Percentiles rank a stretch among this genome's conserved stretches.
phyloP scores from a whole-genome alignment of 352 stramenopile genomes.

The Phytophthora sansomeana region DNA sequence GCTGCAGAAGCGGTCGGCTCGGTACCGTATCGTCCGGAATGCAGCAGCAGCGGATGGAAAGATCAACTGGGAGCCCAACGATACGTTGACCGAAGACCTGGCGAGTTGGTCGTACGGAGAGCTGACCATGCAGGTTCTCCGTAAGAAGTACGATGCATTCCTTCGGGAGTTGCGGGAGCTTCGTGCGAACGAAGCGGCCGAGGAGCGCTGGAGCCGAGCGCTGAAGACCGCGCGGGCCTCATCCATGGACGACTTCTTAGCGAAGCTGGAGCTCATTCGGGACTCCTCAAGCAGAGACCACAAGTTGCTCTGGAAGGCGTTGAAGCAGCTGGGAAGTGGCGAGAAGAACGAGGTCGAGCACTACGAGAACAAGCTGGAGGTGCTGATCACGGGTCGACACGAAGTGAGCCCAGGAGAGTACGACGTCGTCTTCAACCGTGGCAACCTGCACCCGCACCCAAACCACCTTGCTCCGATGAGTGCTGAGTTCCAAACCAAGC shows the following conservation, averaged over 20 bases:
- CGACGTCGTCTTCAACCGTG: slow-evolving; percentile 67
- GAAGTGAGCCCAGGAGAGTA: slow-evolving; percentile 21
- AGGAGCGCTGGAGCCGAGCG: slow-evolving; percentile 50
- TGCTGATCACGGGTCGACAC: slow-evolving; percentile 57
- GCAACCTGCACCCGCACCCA: slow-evolving; percentile 66
- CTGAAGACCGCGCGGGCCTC: slow-evolving; percentile 39
- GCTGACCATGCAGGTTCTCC: slow-evolving; percentile 54
- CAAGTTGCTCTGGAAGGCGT: slow-evolving; percentile 60
- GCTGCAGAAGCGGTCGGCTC: slow-evolving; percentile 63
- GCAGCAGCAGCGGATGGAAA: slow-evolving; percentile 7
- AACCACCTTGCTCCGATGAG: slow-evolving; percentile 52
- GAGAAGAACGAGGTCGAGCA: slow-evolving; percentile 35
- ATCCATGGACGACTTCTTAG: slow-evolving; percentile 45
- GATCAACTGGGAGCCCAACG: slow-evolving; percentile 48
- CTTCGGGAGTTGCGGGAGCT: slow-evolving; percentile 49
- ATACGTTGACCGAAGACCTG: slow-evolving; percentile 35
- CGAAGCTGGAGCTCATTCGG: slow-evolving; percentile 25
- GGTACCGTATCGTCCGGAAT: slow-evolving; percentile 48
- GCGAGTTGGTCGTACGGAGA: slow-evolving; percentile 27
- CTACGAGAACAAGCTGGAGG: slow-evolving; percentile 61
- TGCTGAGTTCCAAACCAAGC: slow-evolving; percentile 40
- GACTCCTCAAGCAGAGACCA: slow-evolving; percentile 46
- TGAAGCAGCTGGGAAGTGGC: slow-evolving; percentile 36
- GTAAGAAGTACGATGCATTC: slow-evolving; percentile 62
- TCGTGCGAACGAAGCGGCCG: slow-evolving; percentile 41